Evolutionary conservation across 257 asterid species (phyloP).

Genomic region (Solanum paucissectum): DNA sequence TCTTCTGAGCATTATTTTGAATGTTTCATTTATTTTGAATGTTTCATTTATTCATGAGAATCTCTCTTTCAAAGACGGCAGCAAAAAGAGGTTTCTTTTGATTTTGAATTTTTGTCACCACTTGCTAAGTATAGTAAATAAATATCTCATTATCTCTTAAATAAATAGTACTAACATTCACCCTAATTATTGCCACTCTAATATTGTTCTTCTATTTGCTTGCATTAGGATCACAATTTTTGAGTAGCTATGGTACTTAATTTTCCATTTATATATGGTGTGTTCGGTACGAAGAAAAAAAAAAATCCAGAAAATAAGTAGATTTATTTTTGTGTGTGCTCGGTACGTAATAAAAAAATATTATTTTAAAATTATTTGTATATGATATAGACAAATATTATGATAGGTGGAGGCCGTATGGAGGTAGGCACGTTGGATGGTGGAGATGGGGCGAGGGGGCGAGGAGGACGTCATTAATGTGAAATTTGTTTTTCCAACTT

Average conservation of each 20-base stretch:
- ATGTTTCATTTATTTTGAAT: neutral
- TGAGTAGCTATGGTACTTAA: neutral
- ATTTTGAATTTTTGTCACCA: neutral
- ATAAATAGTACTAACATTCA: neutral
- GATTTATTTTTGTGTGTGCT: neutral
- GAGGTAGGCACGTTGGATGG: neutral
- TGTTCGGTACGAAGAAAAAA: neutral
- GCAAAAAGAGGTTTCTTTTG: neutral
- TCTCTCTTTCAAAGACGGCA: constrained; percentile 1
- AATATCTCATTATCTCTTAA: neutral
- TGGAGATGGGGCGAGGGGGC: neutral
- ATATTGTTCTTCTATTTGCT: neutral
- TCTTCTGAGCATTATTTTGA: neutral
- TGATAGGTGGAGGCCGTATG: neutral
- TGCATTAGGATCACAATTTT: neutral
- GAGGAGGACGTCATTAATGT: neutral
- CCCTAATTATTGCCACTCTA: neutral
- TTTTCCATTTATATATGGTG: neutral
- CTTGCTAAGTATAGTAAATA: neutral
- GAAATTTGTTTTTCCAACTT: neutral
- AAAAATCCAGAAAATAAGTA: neutral
- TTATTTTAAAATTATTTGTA: neutral
- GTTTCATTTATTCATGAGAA: neutral
- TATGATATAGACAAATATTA: neutral
- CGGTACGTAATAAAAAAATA: neutral